Conservation (phyloP, 805 yeast species). For the Candida pseudofarinosa region DNA sequence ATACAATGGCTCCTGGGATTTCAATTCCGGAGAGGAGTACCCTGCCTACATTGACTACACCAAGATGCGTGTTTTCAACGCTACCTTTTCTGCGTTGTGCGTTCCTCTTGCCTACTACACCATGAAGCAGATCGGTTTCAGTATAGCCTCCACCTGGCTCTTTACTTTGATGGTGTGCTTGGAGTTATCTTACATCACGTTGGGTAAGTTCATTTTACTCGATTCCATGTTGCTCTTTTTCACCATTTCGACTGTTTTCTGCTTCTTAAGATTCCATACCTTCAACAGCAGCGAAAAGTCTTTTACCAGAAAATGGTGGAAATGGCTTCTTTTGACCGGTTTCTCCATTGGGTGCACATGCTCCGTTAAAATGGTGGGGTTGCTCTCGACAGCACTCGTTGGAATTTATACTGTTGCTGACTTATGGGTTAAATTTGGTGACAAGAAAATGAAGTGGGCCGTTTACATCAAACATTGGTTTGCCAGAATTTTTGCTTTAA, state of each 20-base stretch:
- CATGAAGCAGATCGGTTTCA: slow-evolving; percentile 53
- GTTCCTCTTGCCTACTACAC: slow-evolving; percentile 72
- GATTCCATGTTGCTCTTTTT: slow-evolving; percentile 76
- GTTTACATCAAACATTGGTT: slow-evolving; percentile 60
- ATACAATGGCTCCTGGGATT: slow-evolving; percentile 74
- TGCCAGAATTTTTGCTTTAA: slow-evolving; percentile 60
- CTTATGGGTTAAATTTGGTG: slow-evolving; percentile 81
- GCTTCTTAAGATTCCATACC: slow-evolving; percentile 69
- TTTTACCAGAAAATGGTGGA: slow-evolving; percentile 86
- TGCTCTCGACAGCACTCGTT: slow-evolving; percentile 80
- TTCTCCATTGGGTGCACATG: slow-evolving; percentile 83
- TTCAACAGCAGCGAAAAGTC: slow-evolving; percentile 42
- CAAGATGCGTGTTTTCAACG: slow-evolving; percentile 70
- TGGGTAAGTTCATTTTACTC: slow-evolving; percentile 69
- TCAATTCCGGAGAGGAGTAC: slow-evolving; percentile 60
- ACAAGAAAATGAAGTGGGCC: slow-evolving; percentile 47
- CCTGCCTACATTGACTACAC: slow-evolving; percentile 60
- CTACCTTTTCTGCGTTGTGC: slow-evolving; percentile 60
- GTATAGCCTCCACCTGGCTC: slow-evolving; percentile 50
- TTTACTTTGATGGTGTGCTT: slow-evolving; percentile 59
- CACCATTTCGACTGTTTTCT: slow-evolving; percentile 72
- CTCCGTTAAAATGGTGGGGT: slow-evolving; percentile 95
- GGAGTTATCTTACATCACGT: slow-evolving; percentile 65
- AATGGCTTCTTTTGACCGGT: slow-evolving; percentile 85
- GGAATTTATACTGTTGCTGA: slow-evolving; percentile 89